These are phyloP conservation scores for Penicillium fuscoglaucum DNA, from an alignment of 2,329 filamentous ascomycete species.

Conservation along the genomic window DNA sequence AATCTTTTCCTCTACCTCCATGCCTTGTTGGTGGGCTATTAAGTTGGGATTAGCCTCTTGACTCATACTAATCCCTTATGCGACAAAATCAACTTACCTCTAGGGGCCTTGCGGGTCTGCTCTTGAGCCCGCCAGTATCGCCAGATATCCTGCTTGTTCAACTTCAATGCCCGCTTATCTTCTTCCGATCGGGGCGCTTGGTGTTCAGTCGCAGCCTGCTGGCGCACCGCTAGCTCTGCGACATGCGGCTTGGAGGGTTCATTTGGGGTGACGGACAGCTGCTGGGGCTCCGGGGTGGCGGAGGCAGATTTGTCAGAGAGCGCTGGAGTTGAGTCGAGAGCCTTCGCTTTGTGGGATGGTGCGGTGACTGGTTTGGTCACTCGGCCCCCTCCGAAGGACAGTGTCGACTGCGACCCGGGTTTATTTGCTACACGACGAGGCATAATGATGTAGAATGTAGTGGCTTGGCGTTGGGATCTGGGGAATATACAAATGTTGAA, in stretches of 20 bases:
- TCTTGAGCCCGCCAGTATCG: constrained; percentile 78
- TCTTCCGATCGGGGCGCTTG: constrained; percentile 36
- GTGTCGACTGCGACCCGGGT: constrained; percentile 55
- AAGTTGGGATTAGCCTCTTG: neutral
- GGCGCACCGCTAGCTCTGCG: constrained; percentile 41
- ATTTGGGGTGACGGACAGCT: constrained; percentile 25
- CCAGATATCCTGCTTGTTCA: constrained; percentile 68
- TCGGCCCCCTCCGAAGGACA: constrained; percentile 61
- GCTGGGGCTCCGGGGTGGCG: constrained; percentile 30
- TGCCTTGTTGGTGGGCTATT: constrained; percentile 70
- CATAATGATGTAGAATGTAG: constrained; percentile 32
- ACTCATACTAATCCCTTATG: neutral
- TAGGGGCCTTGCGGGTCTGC: constrained; percentile 62
- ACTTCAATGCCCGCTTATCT: constrained; percentile 56
- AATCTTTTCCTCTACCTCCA: constrained; percentile 78
- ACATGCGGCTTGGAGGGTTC: constrained; percentile 34
- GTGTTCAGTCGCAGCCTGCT: constrained; percentile 51
- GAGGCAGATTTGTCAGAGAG: constrained; percentile 28
- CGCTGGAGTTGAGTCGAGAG: constrained; percentile 38
- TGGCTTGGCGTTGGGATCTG: neutral
- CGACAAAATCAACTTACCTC: constrained; percentile 42
- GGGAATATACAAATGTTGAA: neutral
- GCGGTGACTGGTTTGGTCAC: constrained; percentile 58
- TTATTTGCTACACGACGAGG: constrained; percentile 43
- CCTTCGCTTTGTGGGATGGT: constrained; percentile 37